A percentile compares a stretch with the other conserved stretches of the same genome.
phyloP scores from a whole-genome alignment of 2,329 filamentous ascomycete species.

The Fusarium sp. region DNA sequence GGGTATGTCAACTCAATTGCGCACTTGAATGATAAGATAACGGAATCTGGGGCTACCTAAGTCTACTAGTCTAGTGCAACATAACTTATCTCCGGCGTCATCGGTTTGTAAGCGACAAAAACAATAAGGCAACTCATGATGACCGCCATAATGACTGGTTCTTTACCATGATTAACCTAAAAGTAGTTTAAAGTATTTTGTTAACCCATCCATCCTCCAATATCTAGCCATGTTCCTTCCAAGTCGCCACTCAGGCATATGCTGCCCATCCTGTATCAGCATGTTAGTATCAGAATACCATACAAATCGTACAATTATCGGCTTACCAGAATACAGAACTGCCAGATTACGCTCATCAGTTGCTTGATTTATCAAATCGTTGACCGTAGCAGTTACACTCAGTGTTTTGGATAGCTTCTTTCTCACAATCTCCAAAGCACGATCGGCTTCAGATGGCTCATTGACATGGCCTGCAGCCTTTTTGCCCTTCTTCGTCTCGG shows the following conservation, averaged over 20 bases:
- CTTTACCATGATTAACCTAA: neutral
- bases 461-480: constrained; percentile 57
- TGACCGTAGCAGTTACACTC: constrained; percentile 94
- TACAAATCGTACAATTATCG: neutral
- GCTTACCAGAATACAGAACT: constrained; percentile 82
- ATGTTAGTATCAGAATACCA: constrained; percentile 37
- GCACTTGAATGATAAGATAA: constrained; percentile 46
- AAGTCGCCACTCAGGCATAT: constrained; percentile 53
- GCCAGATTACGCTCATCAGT: constrained; percentile 93
- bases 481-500: constrained; percentile 56
- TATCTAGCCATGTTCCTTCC: neutral
- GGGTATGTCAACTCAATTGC: constrained; percentile 37
- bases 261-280: constrained; percentile 57
- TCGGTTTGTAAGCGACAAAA: constrained; percentile 12
- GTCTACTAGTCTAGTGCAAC: constrained; percentile 6
- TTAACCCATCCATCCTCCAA: neutral
- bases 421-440: constrained; percentile 90
- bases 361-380: constrained; percentile 95
- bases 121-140: neutral
- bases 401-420: constrained; percentile 96
- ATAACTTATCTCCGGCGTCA: constrained; percentile 25
- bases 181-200: neutral
- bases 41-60: constrained; percentile 22
- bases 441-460: constrained; percentile 81
- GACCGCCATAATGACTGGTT: neutral